Evolutionary conservation across 2,329 filamentous ascomycete species (phyloP), one percentile per base, ranked within the genome.

Genomic region (Microdochium trichocladiopsis): DNA sequence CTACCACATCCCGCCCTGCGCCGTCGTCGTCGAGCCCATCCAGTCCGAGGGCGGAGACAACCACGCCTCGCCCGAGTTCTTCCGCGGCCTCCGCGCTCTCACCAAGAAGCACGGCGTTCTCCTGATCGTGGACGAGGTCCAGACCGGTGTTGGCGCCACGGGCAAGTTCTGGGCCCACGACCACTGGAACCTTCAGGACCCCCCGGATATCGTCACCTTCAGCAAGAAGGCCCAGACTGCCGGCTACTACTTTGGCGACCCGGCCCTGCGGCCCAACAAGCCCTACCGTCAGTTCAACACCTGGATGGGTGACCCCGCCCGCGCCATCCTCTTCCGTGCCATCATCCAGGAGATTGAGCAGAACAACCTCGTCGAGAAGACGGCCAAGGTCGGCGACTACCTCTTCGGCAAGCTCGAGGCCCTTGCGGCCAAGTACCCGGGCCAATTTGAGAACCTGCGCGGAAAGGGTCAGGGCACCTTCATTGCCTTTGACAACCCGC

Each of bases 131-230:
- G 91, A 96, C 68, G 91, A 96, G 73, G 91, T 96, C 11, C 91
- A 96, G 74, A 96, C 91, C 6, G 92, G 91, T 67, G 86, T 96
- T 24, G 92, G 92, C 61, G 90, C 92, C 37, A 96, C 91, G 0
- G 91, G 91, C 62, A 91, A 89, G 70, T 95, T 96, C 83, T 96
- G 91, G 91, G 91, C 92, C 9, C 92, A 96, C 75, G 90, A 96
- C 63, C 92, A 96, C 83, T 96, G 91, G 91, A 80, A 88, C 69
- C 80, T 96, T 45, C 66, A 78, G 49, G 74, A 83, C 33, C 88
- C 91, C 9, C 91, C 91, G 0, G 91, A 96, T 75, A 94, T 96
- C 77, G 91, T 96, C 47, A 96, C 91, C 53, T 96, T 96, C 75
- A 89, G 84, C 65, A 96, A 96, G 79, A 96, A 96, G 79, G 92